These are phyloP conservation scores for Luffa aegyptiaca DNA, from an alignment of 306 rosid species.

Conservation along the genomic window DNA sequence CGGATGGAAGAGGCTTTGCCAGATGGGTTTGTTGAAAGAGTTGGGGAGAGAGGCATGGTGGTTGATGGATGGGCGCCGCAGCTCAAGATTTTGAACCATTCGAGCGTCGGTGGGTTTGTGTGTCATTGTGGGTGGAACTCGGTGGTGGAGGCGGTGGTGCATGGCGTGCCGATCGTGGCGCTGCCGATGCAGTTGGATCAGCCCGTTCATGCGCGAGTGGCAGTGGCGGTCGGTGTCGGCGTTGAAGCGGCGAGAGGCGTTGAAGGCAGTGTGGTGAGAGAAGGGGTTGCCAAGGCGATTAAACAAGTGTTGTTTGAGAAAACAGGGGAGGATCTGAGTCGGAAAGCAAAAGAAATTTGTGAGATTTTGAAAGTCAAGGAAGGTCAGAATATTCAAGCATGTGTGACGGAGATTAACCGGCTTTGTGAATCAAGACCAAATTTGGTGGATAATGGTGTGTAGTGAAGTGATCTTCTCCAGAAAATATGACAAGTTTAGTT, in stretches of 20 bases:
- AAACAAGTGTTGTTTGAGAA: background rate
- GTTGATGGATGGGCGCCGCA: constrained; percentile 23
- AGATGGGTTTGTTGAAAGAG: constrained; percentile 7
- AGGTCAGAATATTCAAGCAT: background rate
- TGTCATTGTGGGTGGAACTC: constrained; percentile 25
- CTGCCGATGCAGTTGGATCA: background rate
- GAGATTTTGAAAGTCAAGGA: background rate
- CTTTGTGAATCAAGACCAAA: background rate
- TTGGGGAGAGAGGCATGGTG: background rate
- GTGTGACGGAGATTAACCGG: background rate
- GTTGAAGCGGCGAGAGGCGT: background rate
- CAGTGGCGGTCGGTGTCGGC: background rate
- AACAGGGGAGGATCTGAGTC: background rate
- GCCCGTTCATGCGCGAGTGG: background rate
- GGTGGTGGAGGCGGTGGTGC: constrained; percentile 3
- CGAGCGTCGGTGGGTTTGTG: constrained; percentile 15
- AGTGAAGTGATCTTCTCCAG: too few relatives aligned
- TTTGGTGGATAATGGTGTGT: too few relatives aligned
- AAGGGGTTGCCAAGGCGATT: background rate
- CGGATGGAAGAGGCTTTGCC: constrained; percentile 9
- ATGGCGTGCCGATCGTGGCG: background rate
- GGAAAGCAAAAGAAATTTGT: background rate
- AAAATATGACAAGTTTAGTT: too few relatives aligned
- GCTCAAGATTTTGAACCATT: constrained; percentile 2
- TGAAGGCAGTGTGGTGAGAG: background rate